phyloP scores from a whole-genome alignment of 495 filamentous ascomycete genomes.

The Hypoxylon fragiforme region DNA sequence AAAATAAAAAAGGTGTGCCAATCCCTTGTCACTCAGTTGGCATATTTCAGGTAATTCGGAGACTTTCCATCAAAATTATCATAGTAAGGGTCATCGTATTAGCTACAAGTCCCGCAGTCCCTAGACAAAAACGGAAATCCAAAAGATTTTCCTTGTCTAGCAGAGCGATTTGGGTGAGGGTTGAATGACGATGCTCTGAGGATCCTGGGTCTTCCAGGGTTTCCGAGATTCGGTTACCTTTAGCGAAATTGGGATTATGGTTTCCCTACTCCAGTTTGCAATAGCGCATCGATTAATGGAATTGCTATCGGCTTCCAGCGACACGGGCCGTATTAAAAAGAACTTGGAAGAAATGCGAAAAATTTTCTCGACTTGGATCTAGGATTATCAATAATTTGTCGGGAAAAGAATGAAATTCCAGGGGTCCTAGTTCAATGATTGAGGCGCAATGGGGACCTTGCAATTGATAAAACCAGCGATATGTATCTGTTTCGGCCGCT shows the following conservation, averaged over 20 bases:
- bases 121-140: constrained; percentile 15
- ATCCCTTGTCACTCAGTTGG: constrained; percentile 29
- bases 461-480: constrained; percentile 13
- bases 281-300: constrained; percentile 23
- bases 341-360: constrained; percentile 21
- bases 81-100: constrained; percentile 23
- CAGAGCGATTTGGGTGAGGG: constrained; percentile 1
- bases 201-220: constrained; percentile 27
- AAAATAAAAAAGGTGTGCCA: too few relatives aligned
- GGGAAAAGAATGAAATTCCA: constrained; percentile 5
- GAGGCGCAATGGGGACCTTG: constrained; percentile 24
- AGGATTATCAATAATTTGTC: constrained; percentile 29
- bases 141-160: constrained; percentile 17
- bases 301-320: constrained; percentile 13
- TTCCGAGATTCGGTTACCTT: constrained; percentile 32
- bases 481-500: background rate
- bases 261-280: constrained; percentile 14
- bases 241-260: constrained; percentile 40
- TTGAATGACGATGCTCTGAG: constrained; percentile 31
- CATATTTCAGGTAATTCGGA: constrained; percentile 25
- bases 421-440: constrained; percentile 18
- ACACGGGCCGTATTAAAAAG: constrained; percentile 28
- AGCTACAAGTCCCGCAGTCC: constrained; percentile 20
- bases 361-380: constrained; percentile 14
- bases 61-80: constrained; percentile 20